Evolutionary conservation across 805 yeast genomes (phyloP).

Genomic region (Pichia occidentalis): DNA sequence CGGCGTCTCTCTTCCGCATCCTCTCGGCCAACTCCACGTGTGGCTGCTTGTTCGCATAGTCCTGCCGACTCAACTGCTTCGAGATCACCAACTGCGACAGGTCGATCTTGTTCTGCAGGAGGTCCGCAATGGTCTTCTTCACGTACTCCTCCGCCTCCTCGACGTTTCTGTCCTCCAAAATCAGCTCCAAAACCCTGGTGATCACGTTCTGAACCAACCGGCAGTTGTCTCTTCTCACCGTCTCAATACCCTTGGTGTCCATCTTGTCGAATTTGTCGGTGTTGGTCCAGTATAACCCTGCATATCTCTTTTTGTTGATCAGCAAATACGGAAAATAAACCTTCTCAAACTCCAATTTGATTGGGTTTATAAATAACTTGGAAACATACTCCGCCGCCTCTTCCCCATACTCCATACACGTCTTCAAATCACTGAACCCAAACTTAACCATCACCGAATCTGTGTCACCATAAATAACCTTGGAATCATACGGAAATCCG

Average conservation of each 20-base stretch:
- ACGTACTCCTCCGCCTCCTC: constrained; percentile 79
- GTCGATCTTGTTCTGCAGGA: constrained; percentile 86
- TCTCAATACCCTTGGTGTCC: constrained; percentile 98
- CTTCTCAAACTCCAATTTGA: constrained; percentile 92
- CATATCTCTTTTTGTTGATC: constrained; percentile 94
- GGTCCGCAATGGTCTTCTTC: constrained; percentile 79
- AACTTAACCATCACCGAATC: constrained; percentile 99
- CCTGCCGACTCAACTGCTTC: constrained; percentile 81
- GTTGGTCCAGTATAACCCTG: constrained; percentile 93
- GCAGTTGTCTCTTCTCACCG: constrained; percentile 97
- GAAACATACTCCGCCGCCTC: constrained; percentile 93
- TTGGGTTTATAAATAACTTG: constrained; percentile 70
- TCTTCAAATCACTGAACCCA: constrained; percentile 72
- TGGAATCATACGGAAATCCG: constrained; percentile 78
- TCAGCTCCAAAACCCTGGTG: constrained; percentile 79
- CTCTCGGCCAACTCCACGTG: constrained; percentile 95
- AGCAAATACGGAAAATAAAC: constrained; percentile 91
- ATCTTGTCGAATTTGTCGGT: constrained; percentile 90
- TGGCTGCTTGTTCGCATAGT: constrained; percentile 94
- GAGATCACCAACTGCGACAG: constrained; percentile 90
- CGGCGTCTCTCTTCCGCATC: constrained; percentile 94
- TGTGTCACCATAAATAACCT: constrained; percentile 96
- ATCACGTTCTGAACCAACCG: constrained; percentile 90
- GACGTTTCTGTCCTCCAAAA: constrained; percentile 83
- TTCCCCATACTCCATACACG: constrained; percentile 86